A percentile compares a stretch with the other conserved stretches of the same genome.
Evolutionary conservation across 345 rosid genomes (phyloP).

Genomic region (Acer saccharum): DNA sequence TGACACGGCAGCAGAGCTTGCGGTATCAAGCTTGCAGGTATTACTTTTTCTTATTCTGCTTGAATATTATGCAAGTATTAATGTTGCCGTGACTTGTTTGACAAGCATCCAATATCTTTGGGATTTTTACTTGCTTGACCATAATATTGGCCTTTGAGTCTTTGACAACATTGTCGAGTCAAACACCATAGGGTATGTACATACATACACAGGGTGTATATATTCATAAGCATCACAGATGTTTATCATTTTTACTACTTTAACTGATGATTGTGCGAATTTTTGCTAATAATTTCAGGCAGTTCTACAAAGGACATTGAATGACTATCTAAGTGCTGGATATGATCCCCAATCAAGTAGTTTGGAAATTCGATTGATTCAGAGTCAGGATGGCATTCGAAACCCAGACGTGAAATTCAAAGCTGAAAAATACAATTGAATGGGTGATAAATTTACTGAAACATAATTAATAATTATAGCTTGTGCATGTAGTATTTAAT

Average conservation of each 20-base stretch:
- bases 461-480: not conserved
- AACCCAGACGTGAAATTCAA: conserved; percentile 57
- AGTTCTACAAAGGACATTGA: conserved; percentile 70
- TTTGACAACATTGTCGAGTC: no score
- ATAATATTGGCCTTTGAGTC: no score
- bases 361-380: conserved; percentile 88
- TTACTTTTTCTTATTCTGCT: not conserved
- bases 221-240: not conserved
- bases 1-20: conserved; percentile 87
- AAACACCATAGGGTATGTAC: no score
- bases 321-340: conserved; percentile 63
- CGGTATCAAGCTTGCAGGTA: conserved; percentile 98
- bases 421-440: conserved; percentile 54
- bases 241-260: not conserved
- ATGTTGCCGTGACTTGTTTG: not conserved
- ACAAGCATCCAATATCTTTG: no score
- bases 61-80: not conserved
- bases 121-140: no score
- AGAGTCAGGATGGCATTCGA: conserved; percentile 89
- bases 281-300: conserved; percentile 48
- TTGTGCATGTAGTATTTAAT: not conserved
- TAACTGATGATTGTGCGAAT: conserved; percentile 1
- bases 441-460: not conserved
- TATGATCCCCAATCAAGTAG: conserved; percentile 73
- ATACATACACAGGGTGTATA: not conserved